Conservation (phyloP, 352 stramenopile species). For the Pythium biforme region DNA sequence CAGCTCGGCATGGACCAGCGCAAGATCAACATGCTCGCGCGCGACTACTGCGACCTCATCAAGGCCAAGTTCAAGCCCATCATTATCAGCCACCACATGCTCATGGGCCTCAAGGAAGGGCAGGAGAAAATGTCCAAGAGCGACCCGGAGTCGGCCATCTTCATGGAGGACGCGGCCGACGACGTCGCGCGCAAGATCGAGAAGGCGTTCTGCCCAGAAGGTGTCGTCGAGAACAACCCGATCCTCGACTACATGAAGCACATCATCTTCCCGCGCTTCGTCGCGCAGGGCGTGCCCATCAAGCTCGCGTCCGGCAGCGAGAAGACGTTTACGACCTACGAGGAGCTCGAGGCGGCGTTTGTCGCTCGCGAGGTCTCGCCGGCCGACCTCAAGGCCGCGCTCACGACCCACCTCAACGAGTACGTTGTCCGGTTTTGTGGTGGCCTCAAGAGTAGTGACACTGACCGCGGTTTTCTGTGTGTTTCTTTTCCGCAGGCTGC, state of each 20-base stretch:
- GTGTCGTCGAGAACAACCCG: constrained; percentile 90
- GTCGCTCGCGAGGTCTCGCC: constrained; percentile 88
- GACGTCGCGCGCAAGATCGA: constrained; percentile 98
- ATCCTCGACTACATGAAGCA: constrained; percentile 98
- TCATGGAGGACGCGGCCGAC: constrained; percentile 97
- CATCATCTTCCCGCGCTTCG: constrained; percentile 93
- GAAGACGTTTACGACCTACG: constrained; percentile 88
- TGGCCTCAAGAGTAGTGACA: background rate
- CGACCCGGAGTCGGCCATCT: constrained; percentile 97
- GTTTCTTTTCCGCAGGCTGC: constrained; percentile 52
- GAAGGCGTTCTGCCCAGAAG: constrained; percentile 96
- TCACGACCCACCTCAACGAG: constrained; percentile 92
- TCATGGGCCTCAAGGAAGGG: constrained; percentile 97
- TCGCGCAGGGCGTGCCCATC: constrained; percentile 43
- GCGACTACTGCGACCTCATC: constrained; percentile 97
- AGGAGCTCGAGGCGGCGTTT: constrained; percentile 92
- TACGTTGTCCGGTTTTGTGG: constrained; percentile 35
- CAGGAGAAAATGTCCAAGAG: constrained; percentile 99
- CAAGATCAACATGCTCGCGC: constrained; percentile 98
- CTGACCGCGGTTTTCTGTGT: constrained; percentile 11
- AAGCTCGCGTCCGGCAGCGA: constrained; percentile 46
- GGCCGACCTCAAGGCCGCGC: constrained; percentile 92
- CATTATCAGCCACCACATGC: constrained; percentile 99
- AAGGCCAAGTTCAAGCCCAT: constrained; percentile 94
- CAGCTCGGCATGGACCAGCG: constrained; percentile 99